Evolutionary conservation across 148 eudicot species (phyloP), one percentile per base, ranked within the genome.

Genomic region (Polygonum aviculare): DNA sequence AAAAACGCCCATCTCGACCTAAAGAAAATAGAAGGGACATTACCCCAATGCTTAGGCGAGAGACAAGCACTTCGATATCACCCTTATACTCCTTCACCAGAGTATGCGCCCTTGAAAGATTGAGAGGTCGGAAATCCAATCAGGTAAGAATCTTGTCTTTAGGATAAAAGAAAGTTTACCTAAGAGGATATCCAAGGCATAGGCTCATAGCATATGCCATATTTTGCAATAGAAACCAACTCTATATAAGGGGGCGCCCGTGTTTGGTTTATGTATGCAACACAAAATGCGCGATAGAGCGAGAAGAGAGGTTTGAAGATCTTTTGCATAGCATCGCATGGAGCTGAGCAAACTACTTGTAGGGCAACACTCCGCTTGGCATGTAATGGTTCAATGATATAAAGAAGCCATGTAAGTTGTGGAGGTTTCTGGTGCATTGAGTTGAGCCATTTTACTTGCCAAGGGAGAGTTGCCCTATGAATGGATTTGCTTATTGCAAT

Each of bases 391-490:
- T 44, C 47, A 44, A 44, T 44, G 1, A 10, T 44, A 44, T 26
- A 44, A 44, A 10, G 0, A 44, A 44, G 10, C 47, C 7, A 44
- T 6, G 9, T 6, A 7, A 1, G 3, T 1, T 39, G 41, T 1
- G 18, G 18, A 57, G 63, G 19, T 8, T 57, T 7, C 1, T 19
- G 63, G 63, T 19, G 33, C 21, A 22, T 57, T 57, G 63, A 57
- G 63, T 4, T 57, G 12, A 57, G 19, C 63, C 31, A 21, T n/a
- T 7, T 57, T 57, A 57, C 33, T 7, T 57, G 63, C 63, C 63
- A 57, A 57, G 19, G 63, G 63, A 57, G 63, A 57, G 63, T 57
- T 57, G 63, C 63, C 63, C 63, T 57, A 57, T 57, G 63, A 57
- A 19, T 57, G 35, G 63, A 16, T 57, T 57, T 57, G 63, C 63